Conservation (phyloP, 2,329 filamentous ascomycete genomes). For the Phialocephala sp. region DNA sequence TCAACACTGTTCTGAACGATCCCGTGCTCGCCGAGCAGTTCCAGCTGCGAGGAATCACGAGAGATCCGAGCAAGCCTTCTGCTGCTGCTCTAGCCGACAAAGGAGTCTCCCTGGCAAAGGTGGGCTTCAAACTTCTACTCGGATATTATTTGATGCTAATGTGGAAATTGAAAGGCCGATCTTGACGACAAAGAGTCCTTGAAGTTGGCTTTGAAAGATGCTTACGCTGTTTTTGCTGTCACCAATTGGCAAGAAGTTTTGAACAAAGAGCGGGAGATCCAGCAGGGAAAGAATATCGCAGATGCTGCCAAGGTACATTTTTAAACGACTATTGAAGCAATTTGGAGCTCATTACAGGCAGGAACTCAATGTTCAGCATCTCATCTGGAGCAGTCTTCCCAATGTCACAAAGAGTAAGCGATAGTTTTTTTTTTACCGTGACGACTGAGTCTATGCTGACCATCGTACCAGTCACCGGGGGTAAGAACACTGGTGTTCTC, state of each 20-base stretch:
- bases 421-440: too few relatives aligned
- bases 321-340: neutral
- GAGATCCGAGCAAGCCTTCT: slow-evolving; percentile 50
- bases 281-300: slow-evolving; percentile 44
- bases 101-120: slow-evolving; percentile 50
- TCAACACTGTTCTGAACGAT: slow-evolving; percentile 51
- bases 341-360: slow-evolving; percentile 28
- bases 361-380: slow-evolving; percentile 47
- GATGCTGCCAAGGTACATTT: slow-evolving; percentile 46
- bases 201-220: slow-evolving; percentile 30
- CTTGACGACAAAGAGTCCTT: slow-evolving; percentile 49
- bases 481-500: slow-evolving; percentile 45
- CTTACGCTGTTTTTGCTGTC: slow-evolving; percentile 34
- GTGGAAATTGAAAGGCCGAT: slow-evolving; percentile 40
- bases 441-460: neutral
- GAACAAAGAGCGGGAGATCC: slow-evolving; percentile 39
- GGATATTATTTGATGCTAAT: slow-evolving; percentile 1
- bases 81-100: slow-evolving; percentile 47
- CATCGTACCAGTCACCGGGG: slow-evolving; percentile 42
- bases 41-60: slow-evolving; percentile 53
- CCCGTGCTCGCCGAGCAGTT: slow-evolving; percentile 47
- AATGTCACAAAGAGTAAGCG: slow-evolving; percentile 46
- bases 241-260: slow-evolving; percentile 39
- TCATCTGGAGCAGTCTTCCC: slow-evolving; percentile 51
- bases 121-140: slow-evolving; percentile 3